Conservation (phyloP, 495 filamentous ascomycete species). For the Penicillium desertorum region DNA sequence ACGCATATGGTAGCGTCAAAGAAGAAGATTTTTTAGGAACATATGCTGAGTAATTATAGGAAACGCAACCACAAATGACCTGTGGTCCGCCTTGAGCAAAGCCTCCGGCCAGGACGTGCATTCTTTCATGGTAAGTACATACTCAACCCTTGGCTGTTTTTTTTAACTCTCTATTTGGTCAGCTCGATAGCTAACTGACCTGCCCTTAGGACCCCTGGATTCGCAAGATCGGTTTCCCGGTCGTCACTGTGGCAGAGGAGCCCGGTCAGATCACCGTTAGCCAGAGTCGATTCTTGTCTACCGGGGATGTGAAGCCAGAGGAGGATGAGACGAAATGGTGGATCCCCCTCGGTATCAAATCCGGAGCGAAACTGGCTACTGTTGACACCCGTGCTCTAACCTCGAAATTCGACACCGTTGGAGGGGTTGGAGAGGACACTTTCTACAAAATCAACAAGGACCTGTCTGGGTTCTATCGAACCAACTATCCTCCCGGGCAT, state of each 20-base stretch:
- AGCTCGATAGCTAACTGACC: constrained; percentile 14
- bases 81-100: constrained; percentile 88
- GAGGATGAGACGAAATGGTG: constrained; percentile 96
- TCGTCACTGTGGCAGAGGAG: constrained; percentile 81
- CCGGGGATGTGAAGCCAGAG: constrained; percentile 84
- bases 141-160: neutral
- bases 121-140: constrained; percentile 66
- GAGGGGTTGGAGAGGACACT: constrained; percentile 63
- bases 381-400: constrained; percentile 60
- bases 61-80: constrained; percentile 91
- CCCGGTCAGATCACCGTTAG: constrained; percentile 75
- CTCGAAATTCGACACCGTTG: constrained; percentile 69
- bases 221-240: constrained; percentile 87
- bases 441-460: constrained; percentile 93
- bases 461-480: constrained; percentile 88
- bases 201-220: constrained; percentile 78
- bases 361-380: constrained; percentile 40
- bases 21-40: neutral
- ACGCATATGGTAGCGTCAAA: constrained; percentile 61
- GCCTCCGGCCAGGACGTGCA: constrained; percentile 87
- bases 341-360: constrained; percentile 81
- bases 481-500: constrained; percentile 80
- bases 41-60: constrained; percentile 34
- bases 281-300: constrained; percentile 84
- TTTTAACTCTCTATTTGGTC: neutral